Conservation (phyloP, 75 land plant species). For the Cunninghamia lanceolata region DNA sequence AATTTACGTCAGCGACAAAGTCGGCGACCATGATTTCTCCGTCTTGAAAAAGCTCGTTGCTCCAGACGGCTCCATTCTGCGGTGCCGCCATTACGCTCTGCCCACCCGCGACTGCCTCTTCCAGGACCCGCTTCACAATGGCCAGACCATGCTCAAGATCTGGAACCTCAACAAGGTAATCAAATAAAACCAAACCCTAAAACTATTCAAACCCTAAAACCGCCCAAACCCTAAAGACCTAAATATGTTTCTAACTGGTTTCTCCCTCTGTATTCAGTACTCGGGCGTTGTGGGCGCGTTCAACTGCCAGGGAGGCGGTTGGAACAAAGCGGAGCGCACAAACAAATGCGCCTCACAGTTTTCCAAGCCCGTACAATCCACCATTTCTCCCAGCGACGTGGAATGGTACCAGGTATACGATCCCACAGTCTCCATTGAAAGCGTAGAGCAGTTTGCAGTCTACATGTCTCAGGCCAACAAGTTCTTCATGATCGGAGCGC, state of each 20-base stretch:
- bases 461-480: constrained; percentile 31
- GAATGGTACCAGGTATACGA: constrained; percentile 53
- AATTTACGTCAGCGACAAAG: constrained; percentile 42
- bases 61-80: constrained; percentile 44
- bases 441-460: constrained; percentile 38
- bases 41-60: constrained; percentile 26
- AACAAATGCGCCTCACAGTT: constrained; percentile 41
- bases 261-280: constrained; percentile 6
- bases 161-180: constrained; percentile 52
- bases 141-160: constrained; percentile 35
- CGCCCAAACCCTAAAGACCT: no score
- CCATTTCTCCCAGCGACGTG: constrained; percentile 32
- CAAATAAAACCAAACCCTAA: neutral
- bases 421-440: constrained; percentile 22
- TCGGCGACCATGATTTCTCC: constrained; percentile 35
- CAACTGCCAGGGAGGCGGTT: constrained; percentile 73
- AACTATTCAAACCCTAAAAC: neutral
- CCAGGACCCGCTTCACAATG: constrained; percentile 35
- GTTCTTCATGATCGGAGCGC: constrained; percentile 28
- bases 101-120: constrained; percentile 49
- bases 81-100: constrained; percentile 34
- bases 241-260: neutral
- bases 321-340: constrained; percentile 45
- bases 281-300: constrained; percentile 41
- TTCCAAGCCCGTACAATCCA: constrained; percentile 24